Base-by-base conservation (phyloP, 2,329 filamentous ascomycete species). In the Alternaria tenuissima region DNA sequence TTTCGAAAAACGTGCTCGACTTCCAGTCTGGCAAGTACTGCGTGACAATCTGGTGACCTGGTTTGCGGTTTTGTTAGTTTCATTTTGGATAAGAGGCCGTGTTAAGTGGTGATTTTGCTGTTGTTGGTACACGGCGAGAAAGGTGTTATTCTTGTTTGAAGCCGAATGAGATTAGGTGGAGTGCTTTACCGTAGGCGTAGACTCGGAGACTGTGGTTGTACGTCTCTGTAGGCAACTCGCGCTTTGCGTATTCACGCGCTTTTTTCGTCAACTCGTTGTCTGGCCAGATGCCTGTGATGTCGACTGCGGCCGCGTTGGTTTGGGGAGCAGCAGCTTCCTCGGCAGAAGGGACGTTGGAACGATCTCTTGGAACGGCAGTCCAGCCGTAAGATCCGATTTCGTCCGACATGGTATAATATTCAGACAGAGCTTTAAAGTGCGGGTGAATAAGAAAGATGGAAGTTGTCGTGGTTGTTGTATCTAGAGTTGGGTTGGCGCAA, bases 151-250 rank as follows among this genome's bases (percentile, higher is more conserved):
- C 0, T 5, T 9, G 1, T 3, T 16, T 9, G 28, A 11, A 22
- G 14, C 42, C 7, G 30, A 0, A 1, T 9, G 6, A 7, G 47
- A 39, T 30, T 30, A 3, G 6, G 34, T 1, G 34, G 7, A 7
- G n/a, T n/a, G n/a, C n/a, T n/a, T n/a, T 20, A 59, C 56, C 51
- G 18, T 59, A 59, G 22, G 42, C 48, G 43, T 44, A 59, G 0
- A 59, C 56, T 12, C 52, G 38, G 20, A 59, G 18, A 22, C 51
- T 55, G 12, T 59, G 56, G 9, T 59, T 55, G 18, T 38, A 59
- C 2, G 42, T 46, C 20, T 55, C 51, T 2, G 32, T 12, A 0
- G 11, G 8, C 4, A 59, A 28, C 3, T 41, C 18, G 2, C 48
- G 6, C 20, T 59, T 20, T 0, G 36, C 56, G 12, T 55, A 43